Conservation (phyloP, 176 grass and related monocot species). For the Oryza punctata region DNA sequence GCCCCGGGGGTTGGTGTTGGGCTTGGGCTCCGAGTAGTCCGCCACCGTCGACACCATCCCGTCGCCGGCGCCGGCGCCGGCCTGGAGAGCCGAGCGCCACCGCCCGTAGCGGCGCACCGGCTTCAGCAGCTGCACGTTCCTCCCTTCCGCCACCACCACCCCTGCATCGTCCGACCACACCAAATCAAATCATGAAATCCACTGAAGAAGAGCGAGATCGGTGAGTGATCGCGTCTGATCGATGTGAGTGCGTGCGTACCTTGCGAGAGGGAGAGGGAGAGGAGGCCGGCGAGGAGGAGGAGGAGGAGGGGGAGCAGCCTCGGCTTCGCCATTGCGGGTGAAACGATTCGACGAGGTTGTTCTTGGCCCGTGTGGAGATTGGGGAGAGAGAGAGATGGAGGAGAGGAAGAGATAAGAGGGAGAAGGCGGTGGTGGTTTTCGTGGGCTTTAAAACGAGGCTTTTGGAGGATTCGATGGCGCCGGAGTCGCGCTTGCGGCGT, state of each 20-base stretch:
- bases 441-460: constrained; percentile 54
- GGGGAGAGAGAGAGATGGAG: neutral
- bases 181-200: neutral
- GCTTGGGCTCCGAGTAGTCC: constrained; percentile 58
- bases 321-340: constrained; percentile 22
- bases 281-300: constrained; percentile 26
- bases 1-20: constrained; percentile 63
- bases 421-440: neutral
- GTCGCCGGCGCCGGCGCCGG: neutral
- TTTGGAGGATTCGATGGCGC: constrained; percentile 51
- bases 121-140: constrained; percentile 37
- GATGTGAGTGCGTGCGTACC: neutral
- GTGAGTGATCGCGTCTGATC: too few relatives aligned
- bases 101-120: neutral
- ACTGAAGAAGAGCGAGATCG: neutral
- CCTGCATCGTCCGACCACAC: constrained; percentile 18
- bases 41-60: constrained; percentile 40
- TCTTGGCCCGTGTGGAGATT: neutral
- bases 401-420: neutral
- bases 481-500: neutral
- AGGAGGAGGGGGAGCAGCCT: constrained; percentile 32
- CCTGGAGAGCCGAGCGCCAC: neutral
- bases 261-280: constrained; percentile 40
- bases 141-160: constrained; percentile 24
- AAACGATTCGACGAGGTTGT: neutral